These are phyloP conservation scores for Penicillium cinerascens DNA, from an alignment of 495 filamentous ascomycete genomes.

Conservation along the genomic window DNA sequence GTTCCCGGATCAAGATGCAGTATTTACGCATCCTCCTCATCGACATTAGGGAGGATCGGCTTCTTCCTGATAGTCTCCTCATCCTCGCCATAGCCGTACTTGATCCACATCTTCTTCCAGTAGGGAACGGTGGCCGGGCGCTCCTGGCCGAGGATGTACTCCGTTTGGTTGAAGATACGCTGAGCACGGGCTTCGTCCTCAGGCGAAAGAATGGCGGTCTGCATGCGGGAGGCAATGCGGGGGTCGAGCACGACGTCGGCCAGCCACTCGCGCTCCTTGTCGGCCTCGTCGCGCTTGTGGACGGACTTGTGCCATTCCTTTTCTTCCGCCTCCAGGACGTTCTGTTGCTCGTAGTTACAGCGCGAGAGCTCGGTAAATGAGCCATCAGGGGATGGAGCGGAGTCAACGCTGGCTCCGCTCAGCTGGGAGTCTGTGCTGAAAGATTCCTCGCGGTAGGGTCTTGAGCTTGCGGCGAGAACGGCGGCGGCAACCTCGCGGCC, in stretches of 20 bases:
- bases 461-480: slow-evolving; percentile 64
- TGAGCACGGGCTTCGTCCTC: slow-evolving; percentile 67
- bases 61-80: slow-evolving; percentile 39
- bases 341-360: slow-evolving; percentile 60
- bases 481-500: slow-evolving; percentile 86
- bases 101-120: slow-evolving; percentile 44
- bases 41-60: slow-evolving; percentile 40
- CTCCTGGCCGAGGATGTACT: slow-evolving; percentile 61
- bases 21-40: slow-evolving; percentile 33
- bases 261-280: slow-evolving; percentile 67
- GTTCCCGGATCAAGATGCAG: neutral
- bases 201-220: slow-evolving; percentile 57
- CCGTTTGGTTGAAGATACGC: slow-evolving; percentile 58
- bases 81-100: slow-evolving; percentile 46
- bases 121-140: slow-evolving; percentile 35
- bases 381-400: slow-evolving; percentile 20
- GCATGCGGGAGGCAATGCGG: slow-evolving; percentile 78
- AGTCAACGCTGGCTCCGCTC: slow-evolving; percentile 28
- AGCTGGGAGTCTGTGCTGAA: slow-evolving; percentile 25
- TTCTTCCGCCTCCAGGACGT: slow-evolving; percentile 73
- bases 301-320: slow-evolving; percentile 81
- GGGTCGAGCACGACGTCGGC: slow-evolving; percentile 74
- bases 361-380: slow-evolving; percentile 12
- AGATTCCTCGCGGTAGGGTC: slow-evolving; percentile 34
- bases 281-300: slow-evolving; percentile 56